These are phyloP conservation scores for Elsinoe necatrix DNA, from an alignment of 2,329 filamentous ascomycete species.

Conservation along the genomic window DNA sequence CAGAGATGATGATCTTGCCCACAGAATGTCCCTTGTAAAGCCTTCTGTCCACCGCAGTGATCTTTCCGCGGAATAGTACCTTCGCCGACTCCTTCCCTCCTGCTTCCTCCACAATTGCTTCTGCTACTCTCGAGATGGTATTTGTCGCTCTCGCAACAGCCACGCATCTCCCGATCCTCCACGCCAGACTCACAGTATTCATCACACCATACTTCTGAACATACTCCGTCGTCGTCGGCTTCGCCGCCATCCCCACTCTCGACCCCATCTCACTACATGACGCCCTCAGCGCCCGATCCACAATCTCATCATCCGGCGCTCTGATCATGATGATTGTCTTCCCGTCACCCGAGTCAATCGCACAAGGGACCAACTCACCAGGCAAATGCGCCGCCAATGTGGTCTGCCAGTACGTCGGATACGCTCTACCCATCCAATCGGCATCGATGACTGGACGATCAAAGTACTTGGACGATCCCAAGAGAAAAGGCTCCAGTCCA, in stretches of 20 bases:
- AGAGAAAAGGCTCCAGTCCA: conserved; percentile 50
- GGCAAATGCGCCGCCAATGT: conserved; percentile 38
- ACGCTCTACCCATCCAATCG: conserved; percentile 41
- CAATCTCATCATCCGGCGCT: conserved; percentile 34
- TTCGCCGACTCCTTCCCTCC: conserved; percentile 47
- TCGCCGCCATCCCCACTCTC: conserved; percentile 34
- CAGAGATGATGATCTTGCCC: conserved; percentile 47
- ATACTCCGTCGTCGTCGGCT: conserved; percentile 33
- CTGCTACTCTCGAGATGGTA: conserved; percentile 46
- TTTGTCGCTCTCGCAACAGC: conserved; percentile 43
- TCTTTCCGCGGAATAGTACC: conserved; percentile 57
- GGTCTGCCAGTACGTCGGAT: conserved; percentile 40
- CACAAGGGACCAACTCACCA: conserved; percentile 36
- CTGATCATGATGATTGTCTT: conserved; percentile 38
- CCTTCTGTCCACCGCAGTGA: conserved; percentile 50
- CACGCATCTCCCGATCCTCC: conserved; percentile 52
- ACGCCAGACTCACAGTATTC: conserved; percentile 38
- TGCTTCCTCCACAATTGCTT: conserved; percentile 51
- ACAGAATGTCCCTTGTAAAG: conserved; percentile 52
- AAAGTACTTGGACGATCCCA: conserved; percentile 48
- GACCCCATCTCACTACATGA: conserved; percentile 23
- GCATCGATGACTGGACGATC: conserved; percentile 36
- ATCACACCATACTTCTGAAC: conserved; percentile 32
- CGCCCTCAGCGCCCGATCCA: conserved; percentile 37
- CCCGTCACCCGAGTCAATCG: conserved; percentile 40